These are phyloP conservation scores for Thalassiosira livingstoniorum DNA, from an alignment of 352 stramenopile species.

Conservation along the genomic window DNA sequence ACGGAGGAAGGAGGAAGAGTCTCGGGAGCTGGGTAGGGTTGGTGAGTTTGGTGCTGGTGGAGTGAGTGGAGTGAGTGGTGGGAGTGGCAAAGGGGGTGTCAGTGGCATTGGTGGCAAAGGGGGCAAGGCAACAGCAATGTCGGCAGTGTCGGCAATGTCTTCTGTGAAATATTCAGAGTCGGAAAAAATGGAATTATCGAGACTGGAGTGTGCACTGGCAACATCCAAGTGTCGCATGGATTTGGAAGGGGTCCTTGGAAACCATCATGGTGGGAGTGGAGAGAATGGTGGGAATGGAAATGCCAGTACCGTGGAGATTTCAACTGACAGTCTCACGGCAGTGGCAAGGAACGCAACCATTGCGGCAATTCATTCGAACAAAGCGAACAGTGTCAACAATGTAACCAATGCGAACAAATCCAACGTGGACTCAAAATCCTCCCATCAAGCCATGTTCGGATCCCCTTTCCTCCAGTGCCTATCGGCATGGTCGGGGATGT, in stretches of 20 bases:
- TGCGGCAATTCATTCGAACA: conserved; percentile 14
- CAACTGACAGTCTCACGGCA: conserved; percentile 18
- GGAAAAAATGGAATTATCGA: conserved; percentile 35
- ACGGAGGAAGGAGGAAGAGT: neutral
- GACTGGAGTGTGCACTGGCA: conserved; percentile 48
- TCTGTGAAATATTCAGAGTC: conserved; percentile 23
- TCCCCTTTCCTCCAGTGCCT: conserved; percentile 63
- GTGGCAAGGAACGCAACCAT: conserved; percentile 35
- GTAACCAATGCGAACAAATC: conserved; percentile 16
- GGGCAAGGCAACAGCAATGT: too few species aligned
- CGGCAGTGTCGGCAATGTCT: conserved; percentile 7
- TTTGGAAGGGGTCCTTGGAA: neutral
- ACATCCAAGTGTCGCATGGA: conserved; percentile 41
- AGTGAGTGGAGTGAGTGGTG: too few species aligned
- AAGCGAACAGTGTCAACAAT: too few species aligned
- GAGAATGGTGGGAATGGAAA: neutral
- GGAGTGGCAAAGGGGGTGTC: too few species aligned
- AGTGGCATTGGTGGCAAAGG: too few species aligned
- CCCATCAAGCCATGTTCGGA: conserved; percentile 45
- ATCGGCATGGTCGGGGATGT: conserved; percentile 71
- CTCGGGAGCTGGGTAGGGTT: neutral
- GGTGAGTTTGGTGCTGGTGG: too few species aligned
- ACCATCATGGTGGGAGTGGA: neutral
- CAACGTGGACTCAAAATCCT: conserved; percentile 20
- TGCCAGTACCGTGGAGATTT: neutral